These are phyloP conservation scores for Colletotrichum euphorbiae DNA, from an alignment of 2,329 filamentous ascomycete species.

Conservation along the genomic window DNA sequence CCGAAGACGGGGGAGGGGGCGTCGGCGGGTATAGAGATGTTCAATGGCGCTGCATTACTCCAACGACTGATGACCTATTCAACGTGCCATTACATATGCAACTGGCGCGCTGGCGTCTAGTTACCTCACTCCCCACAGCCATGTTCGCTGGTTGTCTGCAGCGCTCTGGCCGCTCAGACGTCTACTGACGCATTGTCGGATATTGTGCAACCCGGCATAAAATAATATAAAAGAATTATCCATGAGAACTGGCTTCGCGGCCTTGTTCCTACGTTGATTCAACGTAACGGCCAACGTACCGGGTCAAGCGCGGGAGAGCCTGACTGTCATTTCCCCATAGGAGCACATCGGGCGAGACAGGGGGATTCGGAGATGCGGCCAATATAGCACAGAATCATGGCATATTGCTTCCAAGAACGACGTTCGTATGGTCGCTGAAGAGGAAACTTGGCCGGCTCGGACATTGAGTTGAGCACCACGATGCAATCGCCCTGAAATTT, in stretches of 20 bases:
- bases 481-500: neutral
- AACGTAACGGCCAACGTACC: slow-evolving; percentile 11
- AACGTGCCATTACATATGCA: slow-evolving; percentile 47
- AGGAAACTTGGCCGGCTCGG: neutral
- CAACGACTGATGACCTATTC: slow-evolving; percentile 29
- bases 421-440: neutral
- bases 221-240: slow-evolving; percentile 12
- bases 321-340: slow-evolving; percentile 25
- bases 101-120: slow-evolving; percentile 34
- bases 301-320: neutral
- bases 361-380: slow-evolving; percentile 24
- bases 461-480: slow-evolving; percentile 1
- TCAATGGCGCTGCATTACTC: slow-evolving; percentile 46
- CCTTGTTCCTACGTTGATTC: slow-evolving; percentile 17
- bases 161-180: slow-evolving; percentile 31
- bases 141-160: slow-evolving; percentile 21
- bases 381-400: slow-evolving; percentile 19
- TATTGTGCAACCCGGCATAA: slow-evolving; percentile 15
- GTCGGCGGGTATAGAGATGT: slow-evolving; percentile 42
- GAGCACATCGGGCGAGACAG: slow-evolving; percentile 23
- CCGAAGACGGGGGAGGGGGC: slow-evolving; percentile 48
- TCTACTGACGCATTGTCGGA: slow-evolving; percentile 7
- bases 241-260: neutral
- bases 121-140: slow-evolving; percentile 26
- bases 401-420: slow-evolving; percentile 5